Conservation (phyloP, 805 yeast species). For the Candida nitratophila region DNA sequence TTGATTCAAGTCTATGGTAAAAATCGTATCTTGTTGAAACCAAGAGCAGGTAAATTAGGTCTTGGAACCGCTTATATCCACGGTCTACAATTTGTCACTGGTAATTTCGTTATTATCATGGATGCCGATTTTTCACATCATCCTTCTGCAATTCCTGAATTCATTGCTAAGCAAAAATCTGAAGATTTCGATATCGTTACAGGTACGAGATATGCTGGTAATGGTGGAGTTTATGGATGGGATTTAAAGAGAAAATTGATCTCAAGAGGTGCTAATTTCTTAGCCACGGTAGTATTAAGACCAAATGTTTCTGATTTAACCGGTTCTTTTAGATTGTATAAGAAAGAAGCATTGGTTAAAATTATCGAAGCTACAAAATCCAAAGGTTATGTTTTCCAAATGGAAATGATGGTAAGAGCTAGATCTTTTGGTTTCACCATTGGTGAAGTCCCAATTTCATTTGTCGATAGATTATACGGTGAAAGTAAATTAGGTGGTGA, state of each 20-base stretch:
- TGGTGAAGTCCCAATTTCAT: slow-evolving; percentile 73
- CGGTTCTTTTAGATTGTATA: slow-evolving; percentile 71
- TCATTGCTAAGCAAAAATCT: slow-evolving; percentile 55
- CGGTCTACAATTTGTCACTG: slow-evolving; percentile 64
- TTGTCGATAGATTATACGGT: slow-evolving; percentile 74
- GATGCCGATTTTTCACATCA: slow-evolving; percentile 82
- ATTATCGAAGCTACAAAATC: slow-evolving; percentile 62
- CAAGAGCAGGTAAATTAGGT: slow-evolving; percentile 74
- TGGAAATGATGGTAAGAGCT: slow-evolving; percentile 86
- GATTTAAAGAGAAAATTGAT: slow-evolving; percentile 72
- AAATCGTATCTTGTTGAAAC: slow-evolving; percentile 54
- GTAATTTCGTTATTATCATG: slow-evolving; percentile 73
- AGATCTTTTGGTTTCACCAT: slow-evolving; percentile 64
- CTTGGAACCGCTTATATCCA: slow-evolving; percentile 78
- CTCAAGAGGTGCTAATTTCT: slow-evolving; percentile 73
- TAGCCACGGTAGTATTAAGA: slow-evolving; percentile 63
- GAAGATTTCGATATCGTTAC: slow-evolving; percentile 43
- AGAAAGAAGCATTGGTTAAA: slow-evolving; percentile 58
- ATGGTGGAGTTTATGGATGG: slow-evolving; percentile 84
- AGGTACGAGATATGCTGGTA: slow-evolving; percentile 66
- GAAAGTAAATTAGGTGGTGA: slow-evolving; percentile 76
- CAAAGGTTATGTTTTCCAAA: slow-evolving; percentile 79
- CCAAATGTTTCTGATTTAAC: slow-evolving; percentile 71
- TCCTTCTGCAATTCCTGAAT: slow-evolving; percentile 73
- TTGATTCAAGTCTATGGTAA: slow-evolving; percentile 50